Percentiles rank a stretch among this genome's conserved stretches.
Conservation (phyloP, 345 rosid genomes). For the Eucalyptus cladocalyx region DNA sequence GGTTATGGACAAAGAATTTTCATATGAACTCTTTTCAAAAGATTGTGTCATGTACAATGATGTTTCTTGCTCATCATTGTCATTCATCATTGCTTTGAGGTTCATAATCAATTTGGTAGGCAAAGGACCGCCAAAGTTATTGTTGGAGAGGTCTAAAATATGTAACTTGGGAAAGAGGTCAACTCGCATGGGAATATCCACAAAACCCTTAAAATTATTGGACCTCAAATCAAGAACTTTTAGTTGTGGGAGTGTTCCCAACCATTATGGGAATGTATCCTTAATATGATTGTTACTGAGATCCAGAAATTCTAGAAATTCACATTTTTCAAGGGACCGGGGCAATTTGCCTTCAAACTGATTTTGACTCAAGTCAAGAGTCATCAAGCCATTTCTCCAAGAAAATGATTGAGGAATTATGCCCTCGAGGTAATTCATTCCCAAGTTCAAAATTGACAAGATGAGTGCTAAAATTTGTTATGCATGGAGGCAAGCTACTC, state of each 20-base stretch:
- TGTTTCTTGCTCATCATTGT: no score
- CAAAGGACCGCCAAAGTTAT: not conserved
- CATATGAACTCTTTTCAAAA: not conserved
- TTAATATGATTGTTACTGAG: no score
- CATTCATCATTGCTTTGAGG: not conserved
- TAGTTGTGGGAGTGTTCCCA: no score
- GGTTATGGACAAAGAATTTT: no score
- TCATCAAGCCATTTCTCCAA: no score
- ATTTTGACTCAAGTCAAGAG: no score
- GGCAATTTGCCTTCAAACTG: no score
- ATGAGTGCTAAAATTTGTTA: not conserved
- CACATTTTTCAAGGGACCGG: no score
- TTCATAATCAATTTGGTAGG: not conserved
- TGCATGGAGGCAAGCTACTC: not conserved
- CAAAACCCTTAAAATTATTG: no score
- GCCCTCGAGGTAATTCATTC: not conserved
- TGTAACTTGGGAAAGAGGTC: not conserved
- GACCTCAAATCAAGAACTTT: rapidly evolving
- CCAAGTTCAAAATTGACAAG: not conserved
- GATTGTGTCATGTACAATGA: rapidly evolving
- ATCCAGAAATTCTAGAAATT: rapidly evolving
- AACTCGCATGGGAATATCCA: not conserved
- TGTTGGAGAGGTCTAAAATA: not conserved
- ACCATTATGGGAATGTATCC: no score
- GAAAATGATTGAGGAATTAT: no score